phyloP scores from a whole-genome alignment of 208 protist species.

The Trypanosoma congolense region DNA sequence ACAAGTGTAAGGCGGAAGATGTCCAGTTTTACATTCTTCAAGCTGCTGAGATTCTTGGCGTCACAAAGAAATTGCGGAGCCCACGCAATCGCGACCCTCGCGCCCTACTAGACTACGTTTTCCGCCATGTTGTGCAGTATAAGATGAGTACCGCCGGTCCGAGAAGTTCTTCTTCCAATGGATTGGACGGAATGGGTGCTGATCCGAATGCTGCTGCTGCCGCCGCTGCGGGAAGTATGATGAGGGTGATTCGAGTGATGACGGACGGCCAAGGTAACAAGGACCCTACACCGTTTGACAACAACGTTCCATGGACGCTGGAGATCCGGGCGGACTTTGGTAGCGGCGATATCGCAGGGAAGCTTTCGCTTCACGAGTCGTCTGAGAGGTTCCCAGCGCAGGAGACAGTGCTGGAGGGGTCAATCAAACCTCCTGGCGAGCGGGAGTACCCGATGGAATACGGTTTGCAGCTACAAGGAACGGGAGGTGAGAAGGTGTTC shows the following conservation, averaged over 20 bases:
- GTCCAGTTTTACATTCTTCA: constrained; percentile 93
- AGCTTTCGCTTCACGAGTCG: constrained; percentile 55
- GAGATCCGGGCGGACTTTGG: constrained; percentile 70
- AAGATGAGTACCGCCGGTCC: constrained; percentile 72
- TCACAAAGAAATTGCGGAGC: constrained; percentile 88
- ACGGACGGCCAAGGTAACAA: constrained; percentile 31
- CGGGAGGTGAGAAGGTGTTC: constrained; percentile 54
- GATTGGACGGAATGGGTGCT: constrained; percentile 1
- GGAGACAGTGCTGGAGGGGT: constrained; percentile 72
- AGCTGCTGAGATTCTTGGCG: constrained; percentile 91
- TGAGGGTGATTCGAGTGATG: constrained; percentile 73
- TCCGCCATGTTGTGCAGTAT: constrained; percentile 91
- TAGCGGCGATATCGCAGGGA: constrained; percentile 64
- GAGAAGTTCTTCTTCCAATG: background rate
- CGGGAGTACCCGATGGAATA: constrained; percentile 87
- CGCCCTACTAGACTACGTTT: constrained; percentile 90
- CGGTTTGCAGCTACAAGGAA: constrained; percentile 54
- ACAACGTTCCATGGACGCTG: constrained; percentile 73
- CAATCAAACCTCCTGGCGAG: constrained; percentile 74
- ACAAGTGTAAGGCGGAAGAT: constrained; percentile 93
- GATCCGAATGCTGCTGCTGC: constrained; percentile 48
- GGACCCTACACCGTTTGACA: constrained; percentile 78
- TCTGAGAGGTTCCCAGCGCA: constrained; percentile 56
- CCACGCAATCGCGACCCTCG: constrained; percentile 84
- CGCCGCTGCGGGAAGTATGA: constrained; percentile 50